phyloP scores from a whole-genome alignment of 2,329 filamentous ascomycete species.

The Phyllosticta citribraziliensis region DNA sequence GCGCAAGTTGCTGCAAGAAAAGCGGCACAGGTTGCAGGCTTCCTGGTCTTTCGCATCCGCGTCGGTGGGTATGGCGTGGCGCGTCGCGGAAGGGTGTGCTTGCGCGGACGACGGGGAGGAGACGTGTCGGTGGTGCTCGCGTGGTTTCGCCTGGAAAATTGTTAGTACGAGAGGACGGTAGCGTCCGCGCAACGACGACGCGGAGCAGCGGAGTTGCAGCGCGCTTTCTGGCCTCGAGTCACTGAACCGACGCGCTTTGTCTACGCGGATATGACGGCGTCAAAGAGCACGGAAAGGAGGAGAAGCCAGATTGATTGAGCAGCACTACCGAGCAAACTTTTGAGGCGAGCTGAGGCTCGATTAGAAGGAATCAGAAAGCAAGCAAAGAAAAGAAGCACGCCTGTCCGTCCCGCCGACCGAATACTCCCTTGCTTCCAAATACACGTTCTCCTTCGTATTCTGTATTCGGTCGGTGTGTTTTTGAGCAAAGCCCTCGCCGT shows the following conservation, averaged over 20 bases:
- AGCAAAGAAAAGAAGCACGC: background rate
- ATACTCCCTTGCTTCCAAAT: background rate
- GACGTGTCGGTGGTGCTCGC: no score
- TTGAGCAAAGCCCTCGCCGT: no score
- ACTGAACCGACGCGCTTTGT: background rate
- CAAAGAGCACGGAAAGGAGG: background rate
- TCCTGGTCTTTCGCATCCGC: no score
- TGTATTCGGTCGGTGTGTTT: background rate
- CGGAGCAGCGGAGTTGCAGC: background rate
- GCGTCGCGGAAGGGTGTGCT: no score
- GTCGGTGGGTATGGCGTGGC: no score
- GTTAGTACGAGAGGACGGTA: no score
- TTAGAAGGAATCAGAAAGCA: background rate
- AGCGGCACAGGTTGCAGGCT: no score
- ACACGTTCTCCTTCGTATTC: background rate
- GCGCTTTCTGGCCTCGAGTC: background rate
- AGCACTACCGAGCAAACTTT: background rate
- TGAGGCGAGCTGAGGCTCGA: background rate
- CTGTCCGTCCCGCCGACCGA: no score
- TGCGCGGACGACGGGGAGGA: no score
- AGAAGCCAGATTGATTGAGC: background rate
- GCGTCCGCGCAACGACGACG: no score
- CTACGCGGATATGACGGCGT: background rate
- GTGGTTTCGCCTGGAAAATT: no score
- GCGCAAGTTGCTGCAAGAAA: no score